Conservation (phyloP, 2,329 filamentous ascomycete genomes). For the Mollisiaceae sp. region DNA sequence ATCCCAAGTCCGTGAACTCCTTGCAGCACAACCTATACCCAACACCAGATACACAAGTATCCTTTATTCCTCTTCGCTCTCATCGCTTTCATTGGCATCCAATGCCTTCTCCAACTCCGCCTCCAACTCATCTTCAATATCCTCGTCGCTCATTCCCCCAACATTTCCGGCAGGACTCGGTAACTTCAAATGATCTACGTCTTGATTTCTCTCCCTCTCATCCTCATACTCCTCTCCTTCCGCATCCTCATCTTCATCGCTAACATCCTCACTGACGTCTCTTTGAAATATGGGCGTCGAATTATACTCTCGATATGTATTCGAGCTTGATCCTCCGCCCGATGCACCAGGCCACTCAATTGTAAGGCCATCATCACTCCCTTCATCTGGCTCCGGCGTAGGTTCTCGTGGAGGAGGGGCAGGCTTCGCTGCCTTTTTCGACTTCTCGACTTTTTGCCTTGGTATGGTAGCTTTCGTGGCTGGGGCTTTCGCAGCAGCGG, state of each 20-base stretch:
- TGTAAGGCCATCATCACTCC: conserved; percentile 61
- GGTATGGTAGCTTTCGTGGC: conserved; percentile 17
- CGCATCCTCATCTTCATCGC: conserved; percentile 53
- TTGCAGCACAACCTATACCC: background rate
- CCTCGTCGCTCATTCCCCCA: conserved; percentile 39
- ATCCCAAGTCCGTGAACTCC: background rate
- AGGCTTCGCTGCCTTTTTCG: conserved; percentile 42
- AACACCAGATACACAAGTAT: background rate
- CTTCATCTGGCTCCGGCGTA: conserved; percentile 43
- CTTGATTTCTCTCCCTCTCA: conserved; percentile 42
- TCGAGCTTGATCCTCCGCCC: conserved; percentile 34
- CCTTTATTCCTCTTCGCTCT: conserved; percentile 44
- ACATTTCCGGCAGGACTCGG: conserved; percentile 56
- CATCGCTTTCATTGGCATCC: conserved; percentile 39
- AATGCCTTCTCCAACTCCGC: conserved; percentile 42
- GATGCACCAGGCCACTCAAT: conserved; percentile 65
- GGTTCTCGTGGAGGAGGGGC: conserved; percentile 35
- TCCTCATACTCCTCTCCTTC: conserved; percentile 54
- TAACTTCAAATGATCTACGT: conserved; percentile 53
- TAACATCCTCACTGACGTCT: conserved; percentile 44
- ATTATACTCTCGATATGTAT: conserved; percentile 30
- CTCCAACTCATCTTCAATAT: conserved; percentile 42
- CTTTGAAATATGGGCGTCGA: conserved; percentile 37
- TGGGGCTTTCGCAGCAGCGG: conserved; percentile 38
- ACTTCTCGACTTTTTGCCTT: conserved; percentile 41